Evolutionary conservation across 225 moss, liverwort and hornwort genomes (phyloP).

Genomic region (Sphagnum tenellum): DNA sequence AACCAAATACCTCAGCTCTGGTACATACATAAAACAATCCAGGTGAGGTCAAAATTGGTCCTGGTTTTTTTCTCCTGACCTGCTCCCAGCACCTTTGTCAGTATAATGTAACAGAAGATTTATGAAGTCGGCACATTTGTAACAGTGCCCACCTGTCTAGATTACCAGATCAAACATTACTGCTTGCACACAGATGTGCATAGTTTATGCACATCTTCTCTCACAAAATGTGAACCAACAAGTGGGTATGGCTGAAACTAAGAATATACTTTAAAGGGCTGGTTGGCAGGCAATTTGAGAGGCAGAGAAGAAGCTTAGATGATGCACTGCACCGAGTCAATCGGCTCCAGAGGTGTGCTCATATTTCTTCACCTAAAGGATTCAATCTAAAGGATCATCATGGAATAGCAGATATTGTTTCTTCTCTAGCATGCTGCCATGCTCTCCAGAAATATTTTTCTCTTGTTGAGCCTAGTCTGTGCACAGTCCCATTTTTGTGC

Average conservation of each 20-base stretch:
- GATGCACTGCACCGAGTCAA: constrained; percentile 31
- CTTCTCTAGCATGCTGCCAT: no score
- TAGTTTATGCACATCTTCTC: background rate
- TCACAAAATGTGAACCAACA: no score
- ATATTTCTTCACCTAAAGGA: constrained; percentile 1
- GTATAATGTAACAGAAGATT: background rate
- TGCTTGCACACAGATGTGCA: background rate
- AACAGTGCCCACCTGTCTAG: background rate
- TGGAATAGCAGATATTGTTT: background rate
- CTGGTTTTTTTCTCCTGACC: no score
- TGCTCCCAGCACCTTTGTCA: background rate
- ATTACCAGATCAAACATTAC: background rate
- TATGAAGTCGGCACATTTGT: background rate
- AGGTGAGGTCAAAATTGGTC: no score
- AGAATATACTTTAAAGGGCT: background rate
- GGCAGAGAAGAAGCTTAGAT: constrained; percentile 32
- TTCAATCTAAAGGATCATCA: background rate
- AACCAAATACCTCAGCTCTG: no score
- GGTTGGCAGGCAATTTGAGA: constrained; percentile 25
- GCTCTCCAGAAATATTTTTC: no score
- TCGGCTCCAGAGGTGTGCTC: constrained; percentile 26
- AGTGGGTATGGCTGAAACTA: no score
- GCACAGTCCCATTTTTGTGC: background rate
- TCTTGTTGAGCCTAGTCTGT: background rate
- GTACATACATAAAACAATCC: no score